phyloP scores from a whole-genome alignment of 352 stramenopile species.

The Thraustotheca clavata region DNA sequence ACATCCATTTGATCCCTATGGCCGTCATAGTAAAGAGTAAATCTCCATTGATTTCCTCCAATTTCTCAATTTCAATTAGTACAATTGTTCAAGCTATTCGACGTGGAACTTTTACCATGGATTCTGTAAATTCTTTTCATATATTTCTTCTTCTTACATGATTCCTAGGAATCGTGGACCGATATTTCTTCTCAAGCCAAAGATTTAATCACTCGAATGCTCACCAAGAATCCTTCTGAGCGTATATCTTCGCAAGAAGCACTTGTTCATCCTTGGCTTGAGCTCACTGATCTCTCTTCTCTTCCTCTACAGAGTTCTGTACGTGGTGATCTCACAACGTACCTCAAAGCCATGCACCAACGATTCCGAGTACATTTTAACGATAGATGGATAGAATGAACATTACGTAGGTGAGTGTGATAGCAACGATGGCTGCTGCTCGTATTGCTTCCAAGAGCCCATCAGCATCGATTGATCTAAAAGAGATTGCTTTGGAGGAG shows the following conservation, averaged over 20 bases:
- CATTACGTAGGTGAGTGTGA: slow-evolving; percentile 37
- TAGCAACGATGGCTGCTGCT: slow-evolving; percentile 46
- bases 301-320: slow-evolving; percentile 40
- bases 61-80: neutral
- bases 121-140: slow-evolving; percentile 20
- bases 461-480: no score
- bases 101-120: slow-evolving; percentile 35
- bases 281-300: slow-evolving; percentile 20
- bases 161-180: slow-evolving; percentile 25
- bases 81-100: slow-evolving; percentile 52
- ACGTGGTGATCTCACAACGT: slow-evolving; percentile 39
- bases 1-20: slow-evolving; percentile 68
- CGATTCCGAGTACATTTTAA: slow-evolving; percentile 46
- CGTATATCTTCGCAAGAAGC: slow-evolving; percentile 41
- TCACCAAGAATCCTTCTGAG: slow-evolving; percentile 31
- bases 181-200: slow-evolving; percentile 33
- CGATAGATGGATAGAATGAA: neutral
- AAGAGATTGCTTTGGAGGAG: no score
- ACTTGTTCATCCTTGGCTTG: slow-evolving; percentile 47
- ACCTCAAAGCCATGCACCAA: slow-evolving; percentile 47
- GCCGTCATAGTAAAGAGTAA: slow-evolving; percentile 55
- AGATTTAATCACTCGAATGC: slow-evolving; percentile 34
- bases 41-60: neutral
- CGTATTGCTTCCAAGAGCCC: no score
- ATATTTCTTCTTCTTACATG: neutral